These are phyloP conservation scores for Cercospora berteroae DNA, from an alignment of 2,329 filamentous ascomycete species.

Conservation along the genomic window DNA sequence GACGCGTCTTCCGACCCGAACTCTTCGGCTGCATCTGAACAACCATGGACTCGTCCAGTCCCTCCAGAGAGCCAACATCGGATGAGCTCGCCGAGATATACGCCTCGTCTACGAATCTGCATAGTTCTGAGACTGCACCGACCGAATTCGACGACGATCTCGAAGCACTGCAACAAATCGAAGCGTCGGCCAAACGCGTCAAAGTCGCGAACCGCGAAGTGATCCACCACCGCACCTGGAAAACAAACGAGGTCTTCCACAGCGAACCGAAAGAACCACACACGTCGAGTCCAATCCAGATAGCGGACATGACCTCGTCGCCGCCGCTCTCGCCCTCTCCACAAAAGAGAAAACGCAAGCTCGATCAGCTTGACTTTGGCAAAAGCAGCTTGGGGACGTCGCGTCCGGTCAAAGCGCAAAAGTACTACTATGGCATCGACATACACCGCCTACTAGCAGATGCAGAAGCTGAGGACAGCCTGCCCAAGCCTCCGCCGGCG, in stretches of 20 bases:
- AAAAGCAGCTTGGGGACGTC: conserved; percentile 25
- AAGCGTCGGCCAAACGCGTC: conserved; percentile 45
- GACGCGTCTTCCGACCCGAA: background rate
- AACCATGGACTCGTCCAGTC: conserved; percentile 15
- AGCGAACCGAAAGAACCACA: conserved; percentile 42
- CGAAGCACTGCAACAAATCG: conserved; percentile 45
- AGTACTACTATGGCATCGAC: conserved; percentile 87
- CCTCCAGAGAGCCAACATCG: conserved; percentile 17
- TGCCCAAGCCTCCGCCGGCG: conserved; percentile 33
- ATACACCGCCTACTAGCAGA: conserved; percentile 80
- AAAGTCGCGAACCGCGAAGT: conserved; percentile 45
- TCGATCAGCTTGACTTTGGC: conserved; percentile 32
- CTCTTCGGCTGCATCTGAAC: background rate
- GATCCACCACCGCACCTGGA: conserved; percentile 54
- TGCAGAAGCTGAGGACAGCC: conserved; percentile 59
- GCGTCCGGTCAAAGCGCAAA: conserved; percentile 62
- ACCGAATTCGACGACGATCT: conserved; percentile 30
- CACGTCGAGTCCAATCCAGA: conserved; percentile 56
- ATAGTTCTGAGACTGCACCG: conserved; percentile 14
- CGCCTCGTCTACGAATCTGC: conserved; percentile 1
- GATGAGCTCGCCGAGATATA: conserved; percentile 22
- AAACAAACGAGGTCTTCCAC: conserved; percentile 47
- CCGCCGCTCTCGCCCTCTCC: conserved; percentile 51
- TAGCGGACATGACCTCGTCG: conserved; percentile 59
- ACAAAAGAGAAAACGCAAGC: conserved; percentile 33